These are phyloP conservation scores for Fusarium fracticaudum DNA, from an alignment of 2,329 filamentous ascomycete species.

Conservation along the genomic window DNA sequence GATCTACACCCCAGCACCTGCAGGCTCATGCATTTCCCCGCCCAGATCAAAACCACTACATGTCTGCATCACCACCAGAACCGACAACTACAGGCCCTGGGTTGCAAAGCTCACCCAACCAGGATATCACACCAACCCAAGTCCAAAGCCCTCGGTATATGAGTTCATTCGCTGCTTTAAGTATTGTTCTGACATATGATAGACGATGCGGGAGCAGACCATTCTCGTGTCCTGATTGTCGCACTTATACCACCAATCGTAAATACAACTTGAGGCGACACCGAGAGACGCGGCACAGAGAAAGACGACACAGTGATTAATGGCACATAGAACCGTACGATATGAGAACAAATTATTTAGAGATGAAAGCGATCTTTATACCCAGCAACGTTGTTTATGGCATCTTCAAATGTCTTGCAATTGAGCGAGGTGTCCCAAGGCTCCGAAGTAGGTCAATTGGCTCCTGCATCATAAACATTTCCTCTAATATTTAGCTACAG, in stretches of 20 bases:
- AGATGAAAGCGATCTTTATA: no score
- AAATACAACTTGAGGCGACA: neutral
- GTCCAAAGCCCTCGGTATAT: neutral
- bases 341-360: no score
- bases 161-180: no score
- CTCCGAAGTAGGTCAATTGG: no score
- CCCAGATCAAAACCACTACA: neutral
- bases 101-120: accelerated
- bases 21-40: neutral
- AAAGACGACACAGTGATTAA: accelerated
- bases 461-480: no score
- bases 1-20: no score
- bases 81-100: no score
- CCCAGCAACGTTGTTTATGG: no score
- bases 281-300: neutral
- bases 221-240: neutral
- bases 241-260: neutral
- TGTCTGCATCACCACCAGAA: neutral
- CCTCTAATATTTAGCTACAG: no score
- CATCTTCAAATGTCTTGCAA: no score
- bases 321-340: neutral
- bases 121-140: neutral
- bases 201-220: accelerated
- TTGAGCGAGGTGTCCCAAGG: no score
- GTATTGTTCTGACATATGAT: neutral